Conservation (phyloP, 106 monocot genomes). For the Narthecium ossifragum region DNA sequence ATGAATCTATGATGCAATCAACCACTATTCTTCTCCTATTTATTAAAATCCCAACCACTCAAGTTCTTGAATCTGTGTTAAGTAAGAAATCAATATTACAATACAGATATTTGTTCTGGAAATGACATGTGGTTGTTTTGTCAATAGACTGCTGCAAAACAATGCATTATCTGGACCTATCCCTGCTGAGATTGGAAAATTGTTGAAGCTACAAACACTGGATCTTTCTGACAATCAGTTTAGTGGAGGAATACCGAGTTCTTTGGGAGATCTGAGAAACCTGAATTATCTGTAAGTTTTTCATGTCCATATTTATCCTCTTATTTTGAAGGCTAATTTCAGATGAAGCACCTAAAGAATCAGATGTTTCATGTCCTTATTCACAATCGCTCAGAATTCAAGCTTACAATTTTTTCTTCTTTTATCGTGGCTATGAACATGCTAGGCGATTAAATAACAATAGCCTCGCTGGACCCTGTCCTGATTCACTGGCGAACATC, state of each 20-base stretch:
- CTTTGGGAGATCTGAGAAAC: conserved; percentile 45
- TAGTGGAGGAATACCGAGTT: conserved; percentile 46
- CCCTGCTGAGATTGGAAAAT: conserved; percentile 43
- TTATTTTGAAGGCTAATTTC: no score
- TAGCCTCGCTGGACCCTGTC: conserved; percentile 74
- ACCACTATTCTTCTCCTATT: no score
- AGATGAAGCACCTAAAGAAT: no score
- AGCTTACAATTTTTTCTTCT: neutral
- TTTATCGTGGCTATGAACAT: conserved; percentile 15
- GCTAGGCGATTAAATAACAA: conserved; percentile 80
- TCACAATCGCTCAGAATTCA: neutral
- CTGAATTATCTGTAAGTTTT: conserved; percentile 66
- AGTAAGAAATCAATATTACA: neutral
- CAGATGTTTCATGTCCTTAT: no score
- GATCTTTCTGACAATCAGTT: conserved; percentile 65
- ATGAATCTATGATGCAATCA: no score
- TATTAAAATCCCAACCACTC: no score
- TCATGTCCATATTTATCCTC: neutral
- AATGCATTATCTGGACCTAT: conserved; percentile 59
- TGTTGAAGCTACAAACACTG: conserved; percentile 54
- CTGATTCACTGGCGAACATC: conserved; percentile 77
- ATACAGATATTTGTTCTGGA: neutral
- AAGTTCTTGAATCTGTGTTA: no score
- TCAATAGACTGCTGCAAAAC: conserved; percentile 62
- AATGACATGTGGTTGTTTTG: conserved; percentile 1